Base-by-base conservation (phyloP, 257 asterid species). In the Anisodus acutangulus region DNA sequence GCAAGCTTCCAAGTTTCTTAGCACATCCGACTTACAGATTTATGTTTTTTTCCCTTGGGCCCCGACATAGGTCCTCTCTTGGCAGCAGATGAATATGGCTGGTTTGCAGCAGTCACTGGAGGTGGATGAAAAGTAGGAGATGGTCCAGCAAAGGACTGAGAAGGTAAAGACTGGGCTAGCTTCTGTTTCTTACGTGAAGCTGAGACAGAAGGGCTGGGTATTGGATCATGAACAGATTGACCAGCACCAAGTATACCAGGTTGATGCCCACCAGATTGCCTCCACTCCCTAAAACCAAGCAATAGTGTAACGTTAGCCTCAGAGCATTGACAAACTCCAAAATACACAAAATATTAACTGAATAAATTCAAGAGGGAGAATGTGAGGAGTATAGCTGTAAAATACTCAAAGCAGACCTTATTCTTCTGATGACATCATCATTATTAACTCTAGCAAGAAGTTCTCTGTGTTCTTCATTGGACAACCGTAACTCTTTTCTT, bases 401-500 rank as follows among this genome's bases (percentile, higher is more conserved):
- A 31, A 31, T 31, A 31, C 35, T 31, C 35, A 31, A 15, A 70
- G 81, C 85, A 83, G 79, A 95, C 99, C 99, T 95, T 91, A 94
- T 94, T 90, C 88, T 86, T 89, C 91, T 86, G 83, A 95, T 91
- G 54, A 94, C 89, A 57, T 94, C 98, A 79, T 95, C 99, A n/a
- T 89, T 88, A 87, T 91, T 91, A 85, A 94, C 97, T 88, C 93
- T 90, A 86, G 90, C 86, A 82, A 94, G 97, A 84, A 95, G 97
- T 84, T 91, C 97, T 84, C 95, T 90, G 87, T 95, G 97, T 84
- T 95, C 99, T 89, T 95, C 98, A 83, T 95, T 93, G 80, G 99
- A 94, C 86, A 95, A 83, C 84, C 95, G 91, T 84, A 95, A 92
- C 92, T 95, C 99, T 85, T 93, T 95, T 87, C 98, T 89, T 41